A percentile compares a stretch with the other conserved stretches of the same genome.
phyloP scores from a whole-genome alignment of 495 filamentous ascomycete genomes.

The Aspergillus homomorphus region DNA sequence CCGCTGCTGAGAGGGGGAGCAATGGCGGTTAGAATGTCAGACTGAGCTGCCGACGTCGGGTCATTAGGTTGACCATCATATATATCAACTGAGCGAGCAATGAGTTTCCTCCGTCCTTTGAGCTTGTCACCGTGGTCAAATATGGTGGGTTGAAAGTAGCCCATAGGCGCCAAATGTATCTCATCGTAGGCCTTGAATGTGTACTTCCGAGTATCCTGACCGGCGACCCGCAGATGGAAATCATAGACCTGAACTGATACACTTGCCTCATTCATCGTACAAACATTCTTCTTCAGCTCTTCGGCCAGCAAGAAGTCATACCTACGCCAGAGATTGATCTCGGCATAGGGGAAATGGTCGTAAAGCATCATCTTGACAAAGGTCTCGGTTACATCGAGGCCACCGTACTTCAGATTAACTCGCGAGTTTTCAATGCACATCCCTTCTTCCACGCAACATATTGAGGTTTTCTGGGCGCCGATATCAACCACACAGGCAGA shows the following conservation, averaged over 20 bases:
- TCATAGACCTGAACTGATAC: conserved; percentile 77
- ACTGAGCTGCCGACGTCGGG: conserved; percentile 80
- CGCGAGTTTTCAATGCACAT: conserved; percentile 90
- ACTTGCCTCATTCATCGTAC: conserved; percentile 79
- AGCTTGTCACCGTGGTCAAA: conserved; percentile 82
- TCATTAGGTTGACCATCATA: conserved; percentile 92
- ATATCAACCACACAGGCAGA: conserved; percentile 93
- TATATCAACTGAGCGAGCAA: conserved; percentile 83
- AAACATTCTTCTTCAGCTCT: conserved; percentile 87
- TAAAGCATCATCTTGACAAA: conserved; percentile 97
- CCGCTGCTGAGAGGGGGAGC: conserved; percentile 54
- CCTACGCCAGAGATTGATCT: conserved; percentile 84
- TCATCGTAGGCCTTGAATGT: conserved; percentile 95
- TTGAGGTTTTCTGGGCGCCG: conserved; percentile 95
- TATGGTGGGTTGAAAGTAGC: conserved; percentile 79
- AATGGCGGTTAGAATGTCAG: conserved; percentile 66
- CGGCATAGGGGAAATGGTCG: conserved; percentile 88
- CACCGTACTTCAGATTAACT: conserved; percentile 91
- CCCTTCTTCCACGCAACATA: conserved; percentile 96
- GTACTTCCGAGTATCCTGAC: conserved; percentile 86
- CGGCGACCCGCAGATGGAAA: conserved; percentile 85
- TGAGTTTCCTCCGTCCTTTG: conserved; percentile 67
- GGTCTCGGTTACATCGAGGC: conserved; percentile 86
- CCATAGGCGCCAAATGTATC: conserved; percentile 84
- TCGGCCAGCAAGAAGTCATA: conserved; percentile 94